These are phyloP conservation scores for Colletotrichum liriopes DNA, from an alignment of 2,329 filamentous ascomycete species.

Conservation along the genomic window DNA sequence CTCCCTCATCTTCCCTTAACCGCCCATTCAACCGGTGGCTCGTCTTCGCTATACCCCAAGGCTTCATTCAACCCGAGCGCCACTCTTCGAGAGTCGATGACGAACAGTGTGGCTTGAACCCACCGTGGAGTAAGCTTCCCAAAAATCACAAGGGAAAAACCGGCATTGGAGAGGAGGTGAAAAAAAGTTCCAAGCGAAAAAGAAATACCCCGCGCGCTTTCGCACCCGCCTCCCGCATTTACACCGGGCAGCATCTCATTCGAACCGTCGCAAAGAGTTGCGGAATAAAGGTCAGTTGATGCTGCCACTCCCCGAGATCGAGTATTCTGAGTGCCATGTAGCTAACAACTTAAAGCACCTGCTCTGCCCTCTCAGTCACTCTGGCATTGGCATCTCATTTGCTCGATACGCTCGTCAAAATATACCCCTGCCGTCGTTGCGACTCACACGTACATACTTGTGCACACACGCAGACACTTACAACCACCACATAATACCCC, in stretches of 20 bases:
- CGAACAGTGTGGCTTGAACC: conserved; percentile 40
- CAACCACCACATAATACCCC: conserved; percentile 14
- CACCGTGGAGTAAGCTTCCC: conserved; percentile 4
- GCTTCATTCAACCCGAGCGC: conserved; percentile 7
- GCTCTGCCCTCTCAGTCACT: conserved; percentile 26
- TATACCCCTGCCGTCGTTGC: conserved; percentile 24
- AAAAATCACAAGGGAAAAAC: conserved; percentile 30
- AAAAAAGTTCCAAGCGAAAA: conserved; percentile 11
- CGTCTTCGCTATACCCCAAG: not conserved
- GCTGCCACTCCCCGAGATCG: conserved; percentile 30
- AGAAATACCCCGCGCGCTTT: conserved; percentile 29
- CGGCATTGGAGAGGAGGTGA: not conserved
- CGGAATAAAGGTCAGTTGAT: conserved; percentile 40
- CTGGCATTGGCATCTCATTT: conserved; percentile 26
- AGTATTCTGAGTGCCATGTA: conserved; percentile 20
- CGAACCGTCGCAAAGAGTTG: conserved; percentile 25
- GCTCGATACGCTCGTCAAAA: conserved; percentile 18
- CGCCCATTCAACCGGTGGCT: conserved; percentile 12
- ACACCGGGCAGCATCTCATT: conserved; percentile 33
- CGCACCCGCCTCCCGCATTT: conserved; percentile 37
- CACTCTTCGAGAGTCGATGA: conserved; percentile 37
- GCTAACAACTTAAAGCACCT: conserved; percentile 38
- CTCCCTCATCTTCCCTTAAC: not conserved
- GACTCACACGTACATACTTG: conserved; percentile 9
- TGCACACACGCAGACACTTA: not conserved